These are phyloP conservation scores for Penicillium coprophilum DNA, from an alignment of 495 filamentous ascomycete genomes.

Conservation along the genomic window DNA sequence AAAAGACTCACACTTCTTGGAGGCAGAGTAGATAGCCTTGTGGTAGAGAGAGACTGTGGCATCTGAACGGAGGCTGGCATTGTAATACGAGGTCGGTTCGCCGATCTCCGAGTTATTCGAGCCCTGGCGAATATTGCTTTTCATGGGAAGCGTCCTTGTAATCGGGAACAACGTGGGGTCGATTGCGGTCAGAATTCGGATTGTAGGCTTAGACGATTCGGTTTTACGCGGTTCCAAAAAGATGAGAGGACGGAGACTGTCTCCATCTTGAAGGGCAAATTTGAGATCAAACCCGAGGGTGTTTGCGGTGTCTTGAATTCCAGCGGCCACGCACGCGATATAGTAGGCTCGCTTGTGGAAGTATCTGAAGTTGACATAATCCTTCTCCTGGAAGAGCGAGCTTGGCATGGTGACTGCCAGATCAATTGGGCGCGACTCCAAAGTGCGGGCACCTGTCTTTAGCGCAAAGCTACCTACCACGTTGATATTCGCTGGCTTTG, in stretches of 20 bases:
- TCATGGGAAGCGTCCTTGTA: constrained; percentile 66
- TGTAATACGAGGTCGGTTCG: constrained; percentile 79
- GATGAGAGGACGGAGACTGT: constrained; percentile 73
- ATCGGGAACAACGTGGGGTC: constrained; percentile 64
- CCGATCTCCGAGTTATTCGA: constrained; percentile 31
- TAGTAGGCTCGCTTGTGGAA: constrained; percentile 96
- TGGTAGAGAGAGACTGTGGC: constrained; percentile 68
- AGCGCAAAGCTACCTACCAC: constrained; percentile 85
- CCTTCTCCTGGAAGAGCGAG: constrained; percentile 84
- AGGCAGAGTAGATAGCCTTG: constrained; percentile 63
- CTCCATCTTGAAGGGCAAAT: constrained; percentile 72
- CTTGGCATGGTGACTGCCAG: constrained; percentile 82
- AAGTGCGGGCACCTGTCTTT: constrained; percentile 65
- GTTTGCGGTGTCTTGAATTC: constrained; percentile 55
- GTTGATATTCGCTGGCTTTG: constrained; percentile 74
- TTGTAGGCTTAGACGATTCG: neutral
- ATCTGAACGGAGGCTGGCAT: constrained; percentile 81
- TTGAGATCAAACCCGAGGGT: constrained; percentile 53
- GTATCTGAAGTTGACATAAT: constrained; percentile 89
- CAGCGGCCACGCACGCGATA: constrained; percentile 72
- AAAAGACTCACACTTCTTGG: constrained; percentile 67
- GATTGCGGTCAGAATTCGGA: constrained; percentile 72
- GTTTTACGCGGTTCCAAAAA: constrained; percentile 45
- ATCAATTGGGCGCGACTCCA: constrained; percentile 63
- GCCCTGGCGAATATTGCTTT: constrained; percentile 63